Base-by-base conservation (phyloP, 352 stramenopile genomes). In the Elongisporangium senticosum region DNA sequence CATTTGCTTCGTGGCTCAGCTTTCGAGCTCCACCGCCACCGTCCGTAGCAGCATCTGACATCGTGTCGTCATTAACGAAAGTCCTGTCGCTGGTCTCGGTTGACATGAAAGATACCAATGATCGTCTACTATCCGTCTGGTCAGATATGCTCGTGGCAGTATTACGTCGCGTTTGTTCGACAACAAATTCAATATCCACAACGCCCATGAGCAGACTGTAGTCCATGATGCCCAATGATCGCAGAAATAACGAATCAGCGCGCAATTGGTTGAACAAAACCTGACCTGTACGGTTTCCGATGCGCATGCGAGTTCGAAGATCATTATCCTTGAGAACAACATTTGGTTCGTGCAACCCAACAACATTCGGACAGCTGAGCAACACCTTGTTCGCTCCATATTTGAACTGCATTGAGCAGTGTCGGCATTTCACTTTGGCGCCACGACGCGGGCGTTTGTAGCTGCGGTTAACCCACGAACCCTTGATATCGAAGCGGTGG, bases 401-500 rank as follows among this genome's bases (percentile, higher is more conserved):
- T 55, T 86, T 87, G 60, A 93, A 95, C 63, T 89, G 75, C 82
- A 93, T 88, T 24, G 82, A 93, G 59, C 87, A 95, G 53, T 95
- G 84, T 10, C 86, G 79, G 33, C 85, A 95, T 53, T 90, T 93
- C 48, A 90, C 72, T 61, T 94, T 93, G 11, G 75, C 79, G 7
- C 88, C 88, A 10, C 72, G 68, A 0, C 83, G 75, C 15, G 86
- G 86, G 0, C 78, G 82, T 54, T 87, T 86, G 68, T 92, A 92
- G 58, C 81, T 93, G 22, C 86, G 83, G 40, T 93, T 93, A 3
- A 97, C 79, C 86, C 87, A 97, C n/a, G 82, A 93, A 2, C 90
- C 90, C 58, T 97, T 97, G 67, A 97, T 92, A 51, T 97, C 90
- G 56, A 89, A 97, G 15, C 77, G 72, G 54, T 95, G 80, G 64